These are phyloP conservation scores for Cryphonectria naterciae DNA, from an alignment of 2,329 filamentous ascomycete species.

Conservation along the genomic window DNA sequence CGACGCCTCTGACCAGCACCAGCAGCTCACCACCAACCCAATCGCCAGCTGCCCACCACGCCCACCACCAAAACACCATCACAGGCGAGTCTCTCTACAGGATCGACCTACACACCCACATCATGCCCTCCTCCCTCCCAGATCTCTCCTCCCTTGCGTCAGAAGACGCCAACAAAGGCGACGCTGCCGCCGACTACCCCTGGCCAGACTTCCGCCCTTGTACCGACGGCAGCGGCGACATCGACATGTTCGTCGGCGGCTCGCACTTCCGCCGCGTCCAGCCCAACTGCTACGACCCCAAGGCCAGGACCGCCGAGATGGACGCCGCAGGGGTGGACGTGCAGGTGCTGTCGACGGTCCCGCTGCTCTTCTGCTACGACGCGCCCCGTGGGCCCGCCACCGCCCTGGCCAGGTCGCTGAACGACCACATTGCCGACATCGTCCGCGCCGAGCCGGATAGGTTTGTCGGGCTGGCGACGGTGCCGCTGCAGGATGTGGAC, in stretches of 20 bases:
- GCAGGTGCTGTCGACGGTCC: conserved; percentile 43
- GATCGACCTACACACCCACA: conserved; percentile 44
- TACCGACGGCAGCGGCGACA: conserved; percentile 32
- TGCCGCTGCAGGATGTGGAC: conserved; percentile 39
- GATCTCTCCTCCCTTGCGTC: conserved; percentile 50
- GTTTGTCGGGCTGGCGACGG: conserved; percentile 41
- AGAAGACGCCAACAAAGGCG: conserved; percentile 38
- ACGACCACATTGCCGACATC: conserved; percentile 39
- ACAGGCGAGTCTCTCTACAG: conserved; percentile 37
- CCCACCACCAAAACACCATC: conserved; percentile 7
- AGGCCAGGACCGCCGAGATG: conserved; percentile 38
- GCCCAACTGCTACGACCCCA: conserved; percentile 39
- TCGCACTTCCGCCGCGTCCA: conserved; percentile 41
- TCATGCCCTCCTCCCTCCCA: conserved; percentile 43
- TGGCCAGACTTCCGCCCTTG: conserved; percentile 38
- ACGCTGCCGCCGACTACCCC: conserved; percentile 37
- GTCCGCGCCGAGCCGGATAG: conserved; percentile 34
- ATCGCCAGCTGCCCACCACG: conserved; percentile 16
- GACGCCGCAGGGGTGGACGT: conserved; percentile 41
- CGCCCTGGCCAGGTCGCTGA: conserved; percentile 38
- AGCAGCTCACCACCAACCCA: conserved; percentile 25
- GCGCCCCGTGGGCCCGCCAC: conserved; percentile 36
- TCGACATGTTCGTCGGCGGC: conserved; percentile 42
- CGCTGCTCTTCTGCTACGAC: conserved; percentile 44
- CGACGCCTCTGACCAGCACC: conserved; percentile 28